Conservation (phyloP, 805 yeast species). For the Tetrapisispora taiwanensis region DNA sequence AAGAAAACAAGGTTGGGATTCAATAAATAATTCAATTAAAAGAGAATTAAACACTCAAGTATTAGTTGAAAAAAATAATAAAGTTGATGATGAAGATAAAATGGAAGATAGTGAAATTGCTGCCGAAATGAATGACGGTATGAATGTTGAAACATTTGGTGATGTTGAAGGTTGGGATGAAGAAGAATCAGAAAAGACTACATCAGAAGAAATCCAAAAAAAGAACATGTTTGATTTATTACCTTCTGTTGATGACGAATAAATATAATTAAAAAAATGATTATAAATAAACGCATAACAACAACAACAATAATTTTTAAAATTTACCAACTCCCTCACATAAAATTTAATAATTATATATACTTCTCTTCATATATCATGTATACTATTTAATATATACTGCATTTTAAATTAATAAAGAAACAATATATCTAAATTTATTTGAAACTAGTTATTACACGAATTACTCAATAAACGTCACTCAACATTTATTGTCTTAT, state of each 20-base stretch:
- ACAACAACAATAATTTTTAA: too few relatives aligned
- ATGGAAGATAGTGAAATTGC: not conserved
- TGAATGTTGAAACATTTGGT: slow-evolving; percentile 3
- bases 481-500: too few relatives aligned
- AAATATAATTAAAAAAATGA: not conserved
- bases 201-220: not conserved
- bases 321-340: too few relatives aligned
- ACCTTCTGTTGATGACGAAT: not conserved
- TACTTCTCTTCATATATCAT: not conserved
- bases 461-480: too few relatives aligned
- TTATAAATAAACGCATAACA: too few relatives aligned
- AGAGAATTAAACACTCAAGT: slow-evolving; percentile 12
- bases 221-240: slow-evolving; percentile 2
- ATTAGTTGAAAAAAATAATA: not conserved
- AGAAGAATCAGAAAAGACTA: not conserved
- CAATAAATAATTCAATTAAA: slow-evolving; percentile 43
- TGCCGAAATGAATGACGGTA: slow-evolving; percentile 1
- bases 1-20: slow-evolving; percentile 67
- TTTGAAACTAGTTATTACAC: too few relatives aligned
- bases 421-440: too few relatives aligned
- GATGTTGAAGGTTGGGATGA: slow-evolving; percentile 4
- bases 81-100: not conserved
- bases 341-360: too few relatives aligned
- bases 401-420: too few relatives aligned
- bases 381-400: not conserved